Percentiles rank a stretch among this genome's conserved stretches.
Evolutionary conservation across 257 asterid genomes (phyloP).

Genomic region (Solanum paucissectum): DNA sequence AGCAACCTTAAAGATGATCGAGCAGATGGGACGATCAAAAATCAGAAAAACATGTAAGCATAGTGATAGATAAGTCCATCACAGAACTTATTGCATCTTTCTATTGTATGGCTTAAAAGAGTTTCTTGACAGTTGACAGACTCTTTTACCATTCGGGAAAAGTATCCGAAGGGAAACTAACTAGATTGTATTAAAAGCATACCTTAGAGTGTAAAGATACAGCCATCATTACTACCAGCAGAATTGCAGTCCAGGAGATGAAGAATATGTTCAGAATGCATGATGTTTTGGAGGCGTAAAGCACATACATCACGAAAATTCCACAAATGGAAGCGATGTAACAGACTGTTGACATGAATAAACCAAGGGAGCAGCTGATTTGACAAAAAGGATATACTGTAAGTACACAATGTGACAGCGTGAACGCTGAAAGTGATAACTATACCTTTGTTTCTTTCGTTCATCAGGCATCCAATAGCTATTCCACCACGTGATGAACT

Average conservation of each 20-base stretch:
- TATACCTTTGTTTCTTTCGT: slow-evolving; percentile 42
- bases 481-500: slow-evolving; percentile 92
- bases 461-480: slow-evolving; percentile 86
- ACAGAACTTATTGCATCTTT: background rate
- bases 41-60: background rate
- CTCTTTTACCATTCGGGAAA: background rate
- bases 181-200: background rate
- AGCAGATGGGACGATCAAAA: background rate
- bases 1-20: background rate
- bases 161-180: background rate
- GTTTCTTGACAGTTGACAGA: background rate
- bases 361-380: slow-evolving; percentile 63
- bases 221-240: slow-evolving; percentile 82
- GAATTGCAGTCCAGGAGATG: slow-evolving; percentile 81
- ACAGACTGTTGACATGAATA: slow-evolving; percentile 75
- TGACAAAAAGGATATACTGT: background rate
- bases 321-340: slow-evolving; percentile 66
- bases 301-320: slow-evolving; percentile 57
- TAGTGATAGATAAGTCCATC: background rate
- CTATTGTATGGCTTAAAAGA: background rate
- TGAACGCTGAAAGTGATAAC: background rate
- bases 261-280: slow-evolving; percentile 87
- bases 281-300: slow-evolving; percentile 54
- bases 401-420: background rate
- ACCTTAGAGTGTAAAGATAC: slow-evolving; percentile 87